A percentile compares a stretch with the other conserved stretches of the same genome.
Evolutionary conservation across 768 basidiomycete genomes (phyloP).

Genomic region (Tephrocybe sp.): DNA sequence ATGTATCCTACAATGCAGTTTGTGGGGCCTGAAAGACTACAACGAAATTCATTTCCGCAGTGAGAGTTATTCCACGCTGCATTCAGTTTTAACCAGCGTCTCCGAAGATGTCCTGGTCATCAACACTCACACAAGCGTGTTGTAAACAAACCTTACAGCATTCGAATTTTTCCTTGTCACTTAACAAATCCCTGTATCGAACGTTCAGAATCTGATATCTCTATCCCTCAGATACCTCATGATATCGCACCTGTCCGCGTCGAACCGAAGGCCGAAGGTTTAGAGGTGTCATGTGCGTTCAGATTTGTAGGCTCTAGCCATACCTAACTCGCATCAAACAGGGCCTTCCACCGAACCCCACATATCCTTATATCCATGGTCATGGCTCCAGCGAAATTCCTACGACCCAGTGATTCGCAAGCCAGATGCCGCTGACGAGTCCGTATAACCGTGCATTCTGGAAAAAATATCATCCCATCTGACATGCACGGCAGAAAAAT

Average conservation of each 20-base stretch:
- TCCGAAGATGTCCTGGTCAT: neutral
- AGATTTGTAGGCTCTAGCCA: neutral
- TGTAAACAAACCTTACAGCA: too few relatives aligned
- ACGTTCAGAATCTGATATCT: neutral
- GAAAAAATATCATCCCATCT: neutral
- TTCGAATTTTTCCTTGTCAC: too few relatives aligned
- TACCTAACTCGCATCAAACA: constrained; percentile 18
- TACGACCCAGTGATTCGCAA: constrained; percentile 66
- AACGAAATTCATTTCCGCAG: too few relatives aligned
- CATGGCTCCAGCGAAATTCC: constrained; percentile 74
- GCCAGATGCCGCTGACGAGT: constrained; percentile 39
- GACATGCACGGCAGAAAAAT: constrained; percentile 45
- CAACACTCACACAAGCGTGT: neutral
- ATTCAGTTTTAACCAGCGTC: too few relatives aligned
- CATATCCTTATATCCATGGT: constrained; percentile 83
- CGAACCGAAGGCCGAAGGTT: constrained; percentile 54
- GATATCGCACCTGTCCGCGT: constrained; percentile 66
- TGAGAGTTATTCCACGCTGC: too few relatives aligned
- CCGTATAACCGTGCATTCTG: constrained; percentile 17
- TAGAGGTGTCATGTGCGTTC: constrained; percentile 72
- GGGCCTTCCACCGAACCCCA: constrained; percentile 64
- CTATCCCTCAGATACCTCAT: constrained; percentile 60
- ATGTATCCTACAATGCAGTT: neutral
- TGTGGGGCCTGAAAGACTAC: too few relatives aligned
- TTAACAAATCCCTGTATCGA: too few relatives aligned